These are phyloP conservation scores for Kazachstania psychrophila DNA, from an alignment of 805 yeast species.

Conservation along the genomic window DNA sequence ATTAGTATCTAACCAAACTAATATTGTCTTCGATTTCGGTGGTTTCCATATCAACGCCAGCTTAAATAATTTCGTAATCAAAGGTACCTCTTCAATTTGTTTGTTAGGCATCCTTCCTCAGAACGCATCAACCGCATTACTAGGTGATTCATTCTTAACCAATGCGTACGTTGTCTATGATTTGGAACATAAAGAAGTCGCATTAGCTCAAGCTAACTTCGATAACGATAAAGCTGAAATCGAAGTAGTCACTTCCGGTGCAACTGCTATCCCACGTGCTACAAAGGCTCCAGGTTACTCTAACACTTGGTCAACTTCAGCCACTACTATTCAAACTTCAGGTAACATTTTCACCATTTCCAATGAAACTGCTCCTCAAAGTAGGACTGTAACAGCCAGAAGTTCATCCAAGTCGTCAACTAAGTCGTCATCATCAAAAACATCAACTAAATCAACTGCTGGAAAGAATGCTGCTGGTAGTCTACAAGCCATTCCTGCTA, in stretches of 20 bases:
- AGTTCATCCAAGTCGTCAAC: conserved; percentile 1
- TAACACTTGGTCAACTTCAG: conserved; percentile 32
- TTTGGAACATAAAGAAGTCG: conserved; percentile 45
- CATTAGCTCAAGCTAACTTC: conserved; percentile 42
- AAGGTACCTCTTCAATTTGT: conserved; percentile 27
- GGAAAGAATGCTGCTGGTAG: too few relatives aligned
- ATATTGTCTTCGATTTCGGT: conserved; percentile 44
- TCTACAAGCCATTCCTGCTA: too few relatives aligned
- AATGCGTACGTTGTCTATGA: conserved; percentile 61
- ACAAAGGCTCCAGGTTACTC: conserved; percentile 39
- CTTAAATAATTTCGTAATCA: conserved; percentile 27
- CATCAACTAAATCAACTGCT: too few relatives aligned
- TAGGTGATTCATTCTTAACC: conserved; percentile 51
- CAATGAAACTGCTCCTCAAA: conserved; percentile 1
- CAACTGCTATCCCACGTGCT: conserved; percentile 39
- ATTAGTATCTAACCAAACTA: conserved; percentile 15
- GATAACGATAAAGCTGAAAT: conserved; percentile 14
- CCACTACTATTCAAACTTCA: conserved; percentile 17
- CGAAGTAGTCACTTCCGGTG: conserved; percentile 13
- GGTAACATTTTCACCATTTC: conserved; percentile 22
- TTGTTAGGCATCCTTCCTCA: conserved; percentile 33
- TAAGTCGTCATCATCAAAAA: not conserved
- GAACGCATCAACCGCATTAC: conserved; percentile 26
- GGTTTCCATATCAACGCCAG: conserved; percentile 50
- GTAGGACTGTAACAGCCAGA: not conserved